A percentile compares a stretch with the other conserved stretches of the same genome.
Evolutionary conservation across 495 filamentous ascomycete species (phyloP).

Genomic region (Chaetomium cochliodes): DNA sequence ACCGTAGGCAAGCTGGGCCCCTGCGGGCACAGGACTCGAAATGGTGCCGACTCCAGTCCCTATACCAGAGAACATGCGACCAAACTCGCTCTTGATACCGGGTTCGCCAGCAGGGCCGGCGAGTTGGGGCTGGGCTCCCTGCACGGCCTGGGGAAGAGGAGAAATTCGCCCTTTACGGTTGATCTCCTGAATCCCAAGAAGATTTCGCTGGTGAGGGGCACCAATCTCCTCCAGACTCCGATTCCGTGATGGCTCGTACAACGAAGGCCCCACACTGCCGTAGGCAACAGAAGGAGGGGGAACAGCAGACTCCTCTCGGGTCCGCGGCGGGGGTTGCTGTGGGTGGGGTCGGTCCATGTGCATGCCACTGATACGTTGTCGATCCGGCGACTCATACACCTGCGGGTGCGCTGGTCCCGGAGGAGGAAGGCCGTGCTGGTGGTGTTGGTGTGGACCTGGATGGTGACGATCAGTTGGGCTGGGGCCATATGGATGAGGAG

Average conservation of each 20-base stretch:
- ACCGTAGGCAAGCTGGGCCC: constrained; percentile 46
- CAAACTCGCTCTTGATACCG: constrained; percentile 86
- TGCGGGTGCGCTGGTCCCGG: constrained; percentile 39
- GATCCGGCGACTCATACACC: constrained; percentile 52
- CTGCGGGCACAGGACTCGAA: constrained; percentile 51
- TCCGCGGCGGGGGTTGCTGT: constrained; percentile 37
- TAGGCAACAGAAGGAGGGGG: constrained; percentile 50
- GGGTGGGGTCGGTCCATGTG: constrained; percentile 41
- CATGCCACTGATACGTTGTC: constrained; percentile 38
- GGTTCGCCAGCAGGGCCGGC: constrained; percentile 74
- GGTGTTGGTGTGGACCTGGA: constrained; percentile 42
- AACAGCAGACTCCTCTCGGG: constrained; percentile 38
- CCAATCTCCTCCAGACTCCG: constrained; percentile 61
- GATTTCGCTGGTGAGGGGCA: constrained; percentile 45
- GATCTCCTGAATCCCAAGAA: constrained; percentile 62
- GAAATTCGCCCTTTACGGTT: constrained; percentile 66
- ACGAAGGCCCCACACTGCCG: constrained; percentile 34
- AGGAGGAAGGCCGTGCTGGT: constrained; percentile 43
- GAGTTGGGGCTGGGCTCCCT: constrained; percentile 79
- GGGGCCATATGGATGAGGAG: constrained; percentile 49
- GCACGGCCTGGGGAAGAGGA: constrained; percentile 86
- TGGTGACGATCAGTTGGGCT: constrained; percentile 50
- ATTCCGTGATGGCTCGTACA: constrained; percentile 44
- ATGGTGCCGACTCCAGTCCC: constrained; percentile 77
- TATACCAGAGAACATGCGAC: constrained; percentile 86